phyloP scores from a whole-genome alignment of 176 grass and related monocot species.

The Elymus sibiricus region DNA sequence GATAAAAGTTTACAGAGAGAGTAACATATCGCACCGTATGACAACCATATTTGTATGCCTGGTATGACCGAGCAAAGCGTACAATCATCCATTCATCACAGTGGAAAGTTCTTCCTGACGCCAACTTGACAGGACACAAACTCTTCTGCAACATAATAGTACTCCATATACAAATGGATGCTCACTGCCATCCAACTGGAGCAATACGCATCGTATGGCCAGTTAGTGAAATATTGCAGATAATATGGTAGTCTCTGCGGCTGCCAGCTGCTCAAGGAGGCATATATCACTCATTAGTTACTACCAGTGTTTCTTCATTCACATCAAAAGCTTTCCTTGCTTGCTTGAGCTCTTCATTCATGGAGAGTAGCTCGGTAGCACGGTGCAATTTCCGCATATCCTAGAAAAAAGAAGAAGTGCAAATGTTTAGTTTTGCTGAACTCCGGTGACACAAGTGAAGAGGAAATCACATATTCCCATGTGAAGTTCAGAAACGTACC shows the following conservation, averaged over 20 bases:
- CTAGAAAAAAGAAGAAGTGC: constrained; percentile 17
- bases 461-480: neutral
- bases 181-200: neutral
- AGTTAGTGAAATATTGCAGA: neutral
- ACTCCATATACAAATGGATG: neutral
- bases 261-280: neutral
- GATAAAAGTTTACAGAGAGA: too few species aligned
- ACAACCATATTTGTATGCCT: neutral
- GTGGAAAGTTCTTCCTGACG: neutral
- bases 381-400: constrained; percentile 77
- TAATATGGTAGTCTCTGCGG: neutral
- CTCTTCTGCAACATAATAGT: neutral
- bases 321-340: constrained; percentile 98
- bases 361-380: constrained; percentile 76
- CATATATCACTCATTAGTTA: constrained; percentile 34
- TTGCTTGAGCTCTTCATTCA: constrained; percentile 98
- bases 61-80: neutral
- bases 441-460: neutral
- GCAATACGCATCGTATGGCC: neutral
- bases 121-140: too few species aligned
- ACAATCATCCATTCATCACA: neutral
- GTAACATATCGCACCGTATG: too few species aligned
- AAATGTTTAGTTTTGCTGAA: neutral
- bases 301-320: constrained; percentile 74
- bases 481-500: constrained; percentile 39